Conservation (phyloP, 2,329 filamentous ascomycete species). For the Seiridium unicorne region DNA sequence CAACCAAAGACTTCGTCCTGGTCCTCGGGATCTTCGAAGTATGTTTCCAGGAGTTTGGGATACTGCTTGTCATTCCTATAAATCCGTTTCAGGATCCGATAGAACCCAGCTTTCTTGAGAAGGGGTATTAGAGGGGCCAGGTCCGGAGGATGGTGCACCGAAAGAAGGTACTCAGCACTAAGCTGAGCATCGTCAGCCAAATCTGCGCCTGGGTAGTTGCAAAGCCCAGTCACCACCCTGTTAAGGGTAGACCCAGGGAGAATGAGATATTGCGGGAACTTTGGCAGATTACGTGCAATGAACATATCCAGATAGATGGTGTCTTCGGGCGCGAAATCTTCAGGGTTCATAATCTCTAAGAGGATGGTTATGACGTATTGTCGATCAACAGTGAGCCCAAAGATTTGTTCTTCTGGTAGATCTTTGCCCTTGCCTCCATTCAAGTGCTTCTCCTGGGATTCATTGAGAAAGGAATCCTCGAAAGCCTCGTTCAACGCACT, state of each 20-base stretch:
- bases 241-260: constrained; percentile 84
- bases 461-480: constrained; percentile 90
- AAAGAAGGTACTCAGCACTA: constrained; percentile 94
- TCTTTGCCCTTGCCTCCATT: constrained; percentile 52
- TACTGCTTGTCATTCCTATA: constrained; percentile 81
- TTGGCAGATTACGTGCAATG: constrained; percentile 89
- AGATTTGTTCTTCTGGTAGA: constrained; percentile 63
- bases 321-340: constrained; percentile 74
- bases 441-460: constrained; percentile 62
- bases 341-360: constrained; percentile 81
- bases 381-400: constrained; percentile 73
- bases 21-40: constrained; percentile 82
- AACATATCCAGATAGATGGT: constrained; percentile 99
- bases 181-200: constrained; percentile 92
- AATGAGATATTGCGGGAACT: constrained; percentile 93
- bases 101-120: constrained; percentile 80
- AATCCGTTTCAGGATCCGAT: constrained; percentile 85
- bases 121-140: constrained; percentile 72
- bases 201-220: constrained; percentile 76
- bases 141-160: constrained; percentile 87
- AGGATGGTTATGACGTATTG: constrained; percentile 92
- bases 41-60: constrained; percentile 72
- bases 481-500: constrained; percentile 97
- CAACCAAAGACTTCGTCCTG: constrained; percentile 75
- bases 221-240: constrained; percentile 77